phyloP scores from a whole-genome alignment of 495 filamentous ascomycete genomes.

The Pyrenula massariospora region DNA sequence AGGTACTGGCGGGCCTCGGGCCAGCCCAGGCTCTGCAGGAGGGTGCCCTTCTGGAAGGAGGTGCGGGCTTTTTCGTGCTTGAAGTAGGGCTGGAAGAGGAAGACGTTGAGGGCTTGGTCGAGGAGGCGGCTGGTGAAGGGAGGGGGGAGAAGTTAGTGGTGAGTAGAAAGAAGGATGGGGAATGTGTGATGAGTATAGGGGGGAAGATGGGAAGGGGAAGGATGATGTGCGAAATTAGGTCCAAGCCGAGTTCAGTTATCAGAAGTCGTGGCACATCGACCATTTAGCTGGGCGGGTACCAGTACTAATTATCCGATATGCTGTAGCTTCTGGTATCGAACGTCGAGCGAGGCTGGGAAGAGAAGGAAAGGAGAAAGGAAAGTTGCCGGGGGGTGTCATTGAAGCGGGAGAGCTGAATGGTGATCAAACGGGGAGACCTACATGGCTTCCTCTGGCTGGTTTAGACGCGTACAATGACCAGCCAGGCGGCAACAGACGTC shows the following conservation, averaged over 20 bases:
- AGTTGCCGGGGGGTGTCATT: no score
- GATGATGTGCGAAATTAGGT: no score
- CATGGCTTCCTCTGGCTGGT: constrained; percentile 5
- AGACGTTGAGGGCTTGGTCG: neutral
- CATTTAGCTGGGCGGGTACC: neutral
- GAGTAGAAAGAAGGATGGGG: no score
- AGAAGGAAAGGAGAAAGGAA: no score
- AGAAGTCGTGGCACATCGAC: neutral
- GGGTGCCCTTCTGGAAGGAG: neutral
- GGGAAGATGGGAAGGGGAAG: no score
- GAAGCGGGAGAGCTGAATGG: neutral
- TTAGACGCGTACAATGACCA: constrained; percentile 7
- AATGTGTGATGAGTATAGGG: no score
- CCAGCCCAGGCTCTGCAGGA: neutral
- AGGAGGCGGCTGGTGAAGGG: neutral
- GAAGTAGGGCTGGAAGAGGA: neutral
- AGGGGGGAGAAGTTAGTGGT: neutral
- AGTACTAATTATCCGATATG: no score
- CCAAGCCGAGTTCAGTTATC: no score
- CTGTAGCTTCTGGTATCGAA: no score
- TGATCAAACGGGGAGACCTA: constrained; percentile 2
- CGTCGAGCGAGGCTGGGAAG: no score
- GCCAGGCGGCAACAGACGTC: constrained; percentile 7
- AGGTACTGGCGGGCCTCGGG: neutral
- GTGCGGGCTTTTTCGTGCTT: neutral